Evolutionary conservation across 495 filamentous ascomycete genomes (phyloP), one percentile per base, ranked within the genome.

Genomic region (Daldinia vernicosa): DNA sequence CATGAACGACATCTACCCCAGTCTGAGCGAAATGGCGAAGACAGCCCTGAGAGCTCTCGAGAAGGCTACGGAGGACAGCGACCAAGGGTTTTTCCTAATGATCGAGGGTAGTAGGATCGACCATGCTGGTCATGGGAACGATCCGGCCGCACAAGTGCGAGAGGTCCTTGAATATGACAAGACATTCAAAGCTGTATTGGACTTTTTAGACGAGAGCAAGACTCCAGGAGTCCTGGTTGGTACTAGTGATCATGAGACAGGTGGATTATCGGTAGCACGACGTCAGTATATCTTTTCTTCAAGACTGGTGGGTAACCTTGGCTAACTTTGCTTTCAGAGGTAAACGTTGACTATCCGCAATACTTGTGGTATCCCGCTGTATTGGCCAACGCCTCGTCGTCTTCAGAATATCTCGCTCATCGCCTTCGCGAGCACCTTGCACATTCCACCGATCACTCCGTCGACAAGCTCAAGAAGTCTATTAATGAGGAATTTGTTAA

Each of bases 11-110:
- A 79, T 88, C 3, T 98, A 97, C 72, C 96, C 95, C 6, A 93
- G 92, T 28, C 82, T 98, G 35, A 92, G 92, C 71, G 95, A 97
- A 78, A 98, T 98, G 95, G 86, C 96, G 2, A 84, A 85, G 63
- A 92, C 92, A 24, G 96, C 96, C 3, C 75, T 98, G 65, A 88
- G 81, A 30, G 90, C 91, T 2, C 85, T 99, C 15, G 89, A 89
- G 66, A 87, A 89, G n/a, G 96, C 95, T 0, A 98, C 96, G 0
- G 83, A 87, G 75, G 86, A 93, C 74, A 92, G 87, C 60, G 93
- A 98, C 26, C 87, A 97, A 78, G 95, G 95, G 1, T 99, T 99
- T 85, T 98, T 99, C 82, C 78, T 99, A 64, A 96, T 99, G 95
- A 95, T 99, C 65, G 95, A 99, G 78, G 95, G 95, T 5, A 94